Conservation (phyloP, 2,329 filamentous ascomycete genomes). For the Fusarium succisae region DNA sequence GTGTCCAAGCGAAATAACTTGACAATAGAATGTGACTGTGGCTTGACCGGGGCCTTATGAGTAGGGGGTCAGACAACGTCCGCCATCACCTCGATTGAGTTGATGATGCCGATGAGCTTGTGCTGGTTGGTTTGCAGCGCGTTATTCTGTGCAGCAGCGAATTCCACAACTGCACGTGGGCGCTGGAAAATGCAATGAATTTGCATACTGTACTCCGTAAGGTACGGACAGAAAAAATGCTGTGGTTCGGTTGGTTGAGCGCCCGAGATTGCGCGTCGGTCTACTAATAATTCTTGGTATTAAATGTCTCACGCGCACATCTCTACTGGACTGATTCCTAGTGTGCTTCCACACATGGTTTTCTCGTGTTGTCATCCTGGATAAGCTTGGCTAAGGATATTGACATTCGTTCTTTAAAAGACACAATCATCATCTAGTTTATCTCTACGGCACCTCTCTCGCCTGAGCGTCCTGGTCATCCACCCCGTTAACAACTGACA, state of each 20-base stretch:
- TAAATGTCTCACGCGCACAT: constrained; percentile 26
- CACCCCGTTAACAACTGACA: not conserved
- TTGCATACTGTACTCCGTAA: not conserved
- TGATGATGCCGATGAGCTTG: constrained; percentile 7
- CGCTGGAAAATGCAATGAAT: constrained; percentile 2
- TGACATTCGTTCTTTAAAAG: not conserved
- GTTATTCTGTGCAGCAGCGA: constrained; percentile 28
- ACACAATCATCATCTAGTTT: not conserved
- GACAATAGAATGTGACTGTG: constrained; percentile 9
- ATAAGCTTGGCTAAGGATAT: not conserved
- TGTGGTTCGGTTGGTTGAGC: constrained; percentile 25
- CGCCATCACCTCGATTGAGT: not conserved
- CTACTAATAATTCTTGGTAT: constrained; percentile 6
- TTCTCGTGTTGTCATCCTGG: not conserved
- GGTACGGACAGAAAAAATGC: constrained; percentile 11
- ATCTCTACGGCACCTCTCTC: not conserved
- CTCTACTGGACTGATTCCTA: not conserved
- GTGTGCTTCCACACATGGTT: constrained; percentile 19
- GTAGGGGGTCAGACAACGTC: constrained; percentile 5
- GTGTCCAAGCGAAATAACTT: constrained; percentile 19
- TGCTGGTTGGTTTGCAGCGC: constrained; percentile 10
- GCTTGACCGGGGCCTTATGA: constrained; percentile 19
- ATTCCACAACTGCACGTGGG: constrained; percentile 43
- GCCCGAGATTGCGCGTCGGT: constrained; percentile 37
- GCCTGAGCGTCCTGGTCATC: not conserved